phyloP scores from a whole-genome alignment of 768 basidiomycete species.

The Strobilomyces echinocephalus region DNA sequence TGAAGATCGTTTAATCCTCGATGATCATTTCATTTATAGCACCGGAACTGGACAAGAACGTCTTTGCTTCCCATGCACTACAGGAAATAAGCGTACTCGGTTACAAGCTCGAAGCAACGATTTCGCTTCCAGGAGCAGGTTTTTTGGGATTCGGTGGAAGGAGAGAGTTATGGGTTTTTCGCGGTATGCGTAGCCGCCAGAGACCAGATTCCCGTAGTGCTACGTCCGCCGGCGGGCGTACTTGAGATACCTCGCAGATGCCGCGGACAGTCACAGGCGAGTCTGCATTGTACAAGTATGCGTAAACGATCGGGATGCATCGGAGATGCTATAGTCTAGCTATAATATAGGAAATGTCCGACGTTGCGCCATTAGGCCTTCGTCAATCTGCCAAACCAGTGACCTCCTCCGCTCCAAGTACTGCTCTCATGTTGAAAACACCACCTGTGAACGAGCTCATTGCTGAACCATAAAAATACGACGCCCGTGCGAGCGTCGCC shows the following conservation, averaged over 20 bases:
- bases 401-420: conserved; percentile 30
- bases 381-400: conserved; percentile 34
- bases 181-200: conserved; percentile 33
- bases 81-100: conserved; percentile 53
- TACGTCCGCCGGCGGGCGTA: conserved; percentile 15
- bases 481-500: conserved; percentile 31
- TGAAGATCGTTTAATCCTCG: background rate
- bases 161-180: conserved; percentile 66
- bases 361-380: background rate
- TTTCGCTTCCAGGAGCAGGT: conserved; percentile 49
- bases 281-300: conserved; percentile 13
- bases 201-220: conserved; percentile 27
- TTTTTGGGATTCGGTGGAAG: conserved; percentile 38
- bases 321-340: background rate
- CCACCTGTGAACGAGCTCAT: conserved; percentile 39
- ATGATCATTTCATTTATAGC: conserved; percentile 24
- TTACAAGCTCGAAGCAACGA: conserved; percentile 60
- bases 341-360: background rate
- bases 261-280: background rate
- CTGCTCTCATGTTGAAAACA: conserved; percentile 35
- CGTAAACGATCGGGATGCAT: background rate
- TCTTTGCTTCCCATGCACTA: conserved; percentile 60
- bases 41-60: conserved; percentile 43
- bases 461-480: conserved; percentile 37
- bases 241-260: conserved; percentile 5